A percentile compares a stretch with the other conserved stretches of the same genome.
Conservation (phyloP, 768 basidiomycete species). For the Goffeauzyma gilvescens region DNA sequence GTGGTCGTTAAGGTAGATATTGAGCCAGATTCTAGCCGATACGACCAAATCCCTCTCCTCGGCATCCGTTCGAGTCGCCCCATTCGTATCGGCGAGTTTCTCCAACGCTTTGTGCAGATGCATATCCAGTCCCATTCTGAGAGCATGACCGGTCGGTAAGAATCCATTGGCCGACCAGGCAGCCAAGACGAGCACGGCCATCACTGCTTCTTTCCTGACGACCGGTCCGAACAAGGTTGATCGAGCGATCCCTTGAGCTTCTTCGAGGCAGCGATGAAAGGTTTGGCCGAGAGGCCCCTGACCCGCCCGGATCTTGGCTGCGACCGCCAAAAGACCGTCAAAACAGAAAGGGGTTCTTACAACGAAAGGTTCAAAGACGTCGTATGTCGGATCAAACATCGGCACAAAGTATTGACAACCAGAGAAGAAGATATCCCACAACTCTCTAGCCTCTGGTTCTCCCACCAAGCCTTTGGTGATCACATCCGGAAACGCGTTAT, state of each 20-base stretch:
- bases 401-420: slow-evolving; percentile 94
- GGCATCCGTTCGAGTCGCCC: slow-evolving; percentile 45
- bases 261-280: slow-evolving; percentile 78
- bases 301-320: slow-evolving; percentile 76
- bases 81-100: slow-evolving; percentile 51
- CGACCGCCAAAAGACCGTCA: slow-evolving; percentile 78
- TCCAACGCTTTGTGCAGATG: slow-evolving; percentile 81
- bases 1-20: slow-evolving; percentile 90
- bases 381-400: slow-evolving; percentile 77
- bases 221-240: slow-evolving; percentile 84
- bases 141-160: slow-evolving; percentile 85
- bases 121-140: slow-evolving; percentile 88
- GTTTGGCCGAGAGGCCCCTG: slow-evolving; percentile 57
- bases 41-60: slow-evolving; percentile 72
- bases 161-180: slow-evolving; percentile 90
- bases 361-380: slow-evolving; percentile 78
- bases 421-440: slow-evolving; percentile 88
- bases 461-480: slow-evolving; percentile 55
- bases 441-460: slow-evolving; percentile 68
- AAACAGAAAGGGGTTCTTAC: slow-evolving; percentile 91
- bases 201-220: slow-evolving; percentile 77
- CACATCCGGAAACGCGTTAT: slow-evolving; percentile 31
- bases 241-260: slow-evolving; percentile 86
- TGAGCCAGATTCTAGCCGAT: slow-evolving; percentile 82
- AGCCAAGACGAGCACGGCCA: slow-evolving; percentile 76